Base-by-base conservation (phyloP, 768 basidiomycete species). In the Boletus huronensis region DNA sequence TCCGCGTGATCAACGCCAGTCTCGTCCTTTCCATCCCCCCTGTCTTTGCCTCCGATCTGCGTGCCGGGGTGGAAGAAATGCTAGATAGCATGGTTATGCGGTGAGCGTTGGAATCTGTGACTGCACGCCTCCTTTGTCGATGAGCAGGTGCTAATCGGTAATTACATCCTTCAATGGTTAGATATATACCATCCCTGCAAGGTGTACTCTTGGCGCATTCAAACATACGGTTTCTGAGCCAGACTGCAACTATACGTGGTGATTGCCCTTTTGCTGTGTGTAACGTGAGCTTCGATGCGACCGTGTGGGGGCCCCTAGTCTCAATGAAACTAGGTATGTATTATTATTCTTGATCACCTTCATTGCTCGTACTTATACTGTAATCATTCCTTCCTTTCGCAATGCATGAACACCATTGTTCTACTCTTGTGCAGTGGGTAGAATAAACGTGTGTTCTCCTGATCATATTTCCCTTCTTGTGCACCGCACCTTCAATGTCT, bases 31-130 rank as follows among this genome's bases (percentile, higher is more conserved):
- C 90, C 10, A 79, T 97, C 16, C 82, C 94, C 28, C 94, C 94
- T 1, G 78, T 88, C 40, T 96, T 93, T 68, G 81, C 90, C 16
- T 78, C 74, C 40, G 82, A 88, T 70, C 81, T 87, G n/a, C 75
- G 79, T 10, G 75, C 71, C 38, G 95, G 95, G 7, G 90, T 83
- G 17, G 83, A 88, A 65, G 93, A 98, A 72, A 85, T 94, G 82
- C 75, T 98, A 17, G 93, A 98, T 70, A 90, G 90, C 8, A 88
- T 97, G 88, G 74, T 96, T 14, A 96, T 98, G 95, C 84, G 90
- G 95, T 94, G 65, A 62, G 81, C 72, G 21, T 47, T 23, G 47
- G n/a, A 43, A 50, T 38, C 32, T 38, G 44, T 57, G 55, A 57
- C 55, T 54, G 34, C 17, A 11, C 21, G 0, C 42, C 16, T 23